Percentiles rank a stretch among this genome's conserved stretches.
Conservation (phyloP, 495 filamentous ascomycete genomes). For the Talaromyces thailandensis region DNA sequence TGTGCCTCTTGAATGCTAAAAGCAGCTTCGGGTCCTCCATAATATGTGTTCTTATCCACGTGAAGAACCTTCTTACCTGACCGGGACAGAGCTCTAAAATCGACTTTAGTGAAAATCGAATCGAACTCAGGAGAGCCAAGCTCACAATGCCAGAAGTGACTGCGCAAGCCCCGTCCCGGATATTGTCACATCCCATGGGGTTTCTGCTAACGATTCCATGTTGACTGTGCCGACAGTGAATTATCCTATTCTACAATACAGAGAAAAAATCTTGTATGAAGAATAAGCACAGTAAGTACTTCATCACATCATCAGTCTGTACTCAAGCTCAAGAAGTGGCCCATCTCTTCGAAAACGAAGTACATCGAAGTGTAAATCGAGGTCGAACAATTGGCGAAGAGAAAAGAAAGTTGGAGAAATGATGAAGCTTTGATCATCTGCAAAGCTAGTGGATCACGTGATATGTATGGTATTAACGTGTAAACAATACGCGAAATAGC, state of each 20-base stretch:
- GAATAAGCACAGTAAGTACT: not conserved
- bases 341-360: not conserved
- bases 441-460: constrained; percentile 8
- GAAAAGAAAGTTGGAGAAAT: not conserved
- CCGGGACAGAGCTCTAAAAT: constrained; percentile 77
- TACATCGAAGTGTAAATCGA: not conserved
- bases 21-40: constrained; percentile 79
- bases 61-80: constrained; percentile 89
- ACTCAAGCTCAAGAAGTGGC: not conserved
- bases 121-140: constrained; percentile 12
- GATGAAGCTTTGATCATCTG: not conserved
- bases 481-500: not conserved
- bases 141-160: constrained; percentile 90
- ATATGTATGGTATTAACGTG: not conserved
- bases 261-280: not conserved
- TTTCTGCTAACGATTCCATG: constrained; percentile 77
- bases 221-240: not conserved
- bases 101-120: constrained; percentile 18
- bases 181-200: constrained; percentile 86
- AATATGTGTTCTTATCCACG: constrained; percentile 78
- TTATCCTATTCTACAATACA: not conserved
- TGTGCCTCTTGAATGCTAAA: constrained; percentile 78
- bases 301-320: not conserved
- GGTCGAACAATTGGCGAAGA: not conserved
- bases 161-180: constrained; percentile 82